Evolutionary conservation across 208 protist species (phyloP), one percentile per base, ranked within the genome.

Genomic region (Leishmania tarentolae): DNA sequence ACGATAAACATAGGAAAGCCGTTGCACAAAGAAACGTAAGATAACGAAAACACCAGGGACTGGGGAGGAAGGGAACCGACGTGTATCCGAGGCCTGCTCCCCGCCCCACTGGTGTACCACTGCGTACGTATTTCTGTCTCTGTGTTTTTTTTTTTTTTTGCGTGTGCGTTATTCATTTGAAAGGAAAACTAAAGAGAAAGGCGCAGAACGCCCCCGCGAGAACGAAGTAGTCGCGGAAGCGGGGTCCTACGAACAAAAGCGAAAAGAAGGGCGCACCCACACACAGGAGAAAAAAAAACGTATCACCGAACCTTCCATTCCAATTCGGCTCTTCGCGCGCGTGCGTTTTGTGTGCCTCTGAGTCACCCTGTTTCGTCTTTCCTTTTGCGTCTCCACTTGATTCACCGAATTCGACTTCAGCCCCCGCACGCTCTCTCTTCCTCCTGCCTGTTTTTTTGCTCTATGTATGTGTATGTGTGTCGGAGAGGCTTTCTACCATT

Each of bases 351-450:
- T 72, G 40, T 57, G 17, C 13, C 24, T 68, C 17, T 69, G 28
- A n/a, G 11, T 35, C 28, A 46, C 57, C 31, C 31, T 44, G 53
- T 56, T 86, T 35, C 63, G n/a, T 81, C 70, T 73, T 44, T 88
- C 73, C 52, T 69, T 66, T 71, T 80, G 74, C 75, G 35, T 31
- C 40, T 50, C 28, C 40, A 72, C 15, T 40, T 37, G 44, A 28
- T 35, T 47, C 68, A 47, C 68, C 68, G 68, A 72, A 72, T 31
- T 72, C 40, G 40, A 47, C 24, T 31, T n/a, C 13, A 47, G 31
- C 17, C 56, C 15, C 42, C 40, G 40, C 40, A 47, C 42, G 13
- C 31, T 35, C 40, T 21, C 68, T 28, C 50, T 21, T 31, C 19
- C 31, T 47, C 15, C 31, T 44, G 13, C 28, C 8, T 69, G 31